Evolutionary conservation across 31 red algal species (phyloP), one percentile per base, ranked within the genome.

Genomic region (Asparagopsis taxiformis): DNA sequence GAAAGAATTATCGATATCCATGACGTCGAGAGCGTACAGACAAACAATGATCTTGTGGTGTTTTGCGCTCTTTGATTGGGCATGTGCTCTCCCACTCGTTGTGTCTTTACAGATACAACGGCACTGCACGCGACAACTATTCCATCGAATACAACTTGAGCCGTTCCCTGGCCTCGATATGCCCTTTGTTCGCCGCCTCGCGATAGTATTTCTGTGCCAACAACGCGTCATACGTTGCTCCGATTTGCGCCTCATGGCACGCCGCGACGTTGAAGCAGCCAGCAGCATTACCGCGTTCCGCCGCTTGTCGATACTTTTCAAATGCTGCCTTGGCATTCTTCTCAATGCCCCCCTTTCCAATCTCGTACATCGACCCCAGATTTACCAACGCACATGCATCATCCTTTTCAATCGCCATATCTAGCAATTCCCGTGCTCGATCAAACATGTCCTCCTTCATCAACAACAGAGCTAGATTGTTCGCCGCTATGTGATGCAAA

Each of bases 221-320:
- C 26, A 38, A 63, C 20, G 35, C 15, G 37, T 83, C 50, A 29
- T 62, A 70, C 17, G 37, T 15, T 20, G 54, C 57, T 2, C 79
- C 79, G 31, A 61, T 58, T 17, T 57, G 57, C 28, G 31, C 41
- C 49, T 71, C 68, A 11, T 73, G 49, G 34, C 79, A 83, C 25
- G 49, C 51, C 31, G 66, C 79, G 5, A 83, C 4, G 44, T 83
- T 69, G 59, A 83, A 72, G 52, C 37, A 70, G 3, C 79, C 79
- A 43, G 63, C 59, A 8, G 55, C 19, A 34, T 72, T 34, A 1
- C 68, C 68, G 29, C 51, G 36, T 41, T 67, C 63, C 25, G 75
- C 62, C 28, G 75, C 75, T 29, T 50, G 16, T 15, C 11, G 25
- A 37, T 62, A 77, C 6, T 38, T 1, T 24, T 80, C 44, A 28